Conservation (phyloP, 2,329 filamentous ascomycete genomes). For the Fusarium annulatum region DNA sequence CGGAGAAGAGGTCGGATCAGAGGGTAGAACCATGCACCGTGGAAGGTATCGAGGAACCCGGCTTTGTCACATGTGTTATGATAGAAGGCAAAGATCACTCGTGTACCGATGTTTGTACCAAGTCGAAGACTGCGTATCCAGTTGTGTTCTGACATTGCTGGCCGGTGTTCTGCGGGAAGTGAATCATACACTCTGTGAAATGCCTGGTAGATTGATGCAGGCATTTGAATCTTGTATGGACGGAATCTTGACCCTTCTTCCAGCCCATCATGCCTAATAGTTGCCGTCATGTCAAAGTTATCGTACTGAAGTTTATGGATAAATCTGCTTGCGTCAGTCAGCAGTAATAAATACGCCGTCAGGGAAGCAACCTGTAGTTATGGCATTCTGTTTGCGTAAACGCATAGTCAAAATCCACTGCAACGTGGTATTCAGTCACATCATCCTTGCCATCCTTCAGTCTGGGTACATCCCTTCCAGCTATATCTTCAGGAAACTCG, state of each 20-base stretch:
- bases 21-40: slow-evolving; percentile 38
- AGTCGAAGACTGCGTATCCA: slow-evolving; percentile 32
- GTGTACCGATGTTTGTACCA: slow-evolving; percentile 39
- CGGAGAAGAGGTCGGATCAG: slow-evolving; percentile 17
- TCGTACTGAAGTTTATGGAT: slow-evolving; percentile 58
- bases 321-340: slow-evolving; percentile 43
- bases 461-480: slow-evolving; percentile 20
- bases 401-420: slow-evolving; percentile 45
- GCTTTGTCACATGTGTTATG: slow-evolving; percentile 43
- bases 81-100: slow-evolving; percentile 39
- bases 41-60: slow-evolving; percentile 33
- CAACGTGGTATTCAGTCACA: slow-evolving; percentile 30
- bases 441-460: slow-evolving; percentile 13
- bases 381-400: slow-evolving; percentile 63
- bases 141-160: neutral
- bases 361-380: slow-evolving; percentile 56
- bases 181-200: slow-evolving; percentile 21
- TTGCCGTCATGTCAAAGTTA: slow-evolving; percentile 54
- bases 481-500: slow-evolving; percentile 21
- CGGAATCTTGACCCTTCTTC: slow-evolving; percentile 11
- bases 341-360: neutral
- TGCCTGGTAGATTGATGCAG: slow-evolving; percentile 9
- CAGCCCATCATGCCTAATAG: slow-evolving; percentile 35
- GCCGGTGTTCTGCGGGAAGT: neutral
- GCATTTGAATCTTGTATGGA: slow-evolving; percentile 40